Evolutionary conservation across 1,284 basidiomycete genomes (phyloP), one percentile per base, ranked within the genome.

Genomic region (Stereum hirsutum): DNA sequence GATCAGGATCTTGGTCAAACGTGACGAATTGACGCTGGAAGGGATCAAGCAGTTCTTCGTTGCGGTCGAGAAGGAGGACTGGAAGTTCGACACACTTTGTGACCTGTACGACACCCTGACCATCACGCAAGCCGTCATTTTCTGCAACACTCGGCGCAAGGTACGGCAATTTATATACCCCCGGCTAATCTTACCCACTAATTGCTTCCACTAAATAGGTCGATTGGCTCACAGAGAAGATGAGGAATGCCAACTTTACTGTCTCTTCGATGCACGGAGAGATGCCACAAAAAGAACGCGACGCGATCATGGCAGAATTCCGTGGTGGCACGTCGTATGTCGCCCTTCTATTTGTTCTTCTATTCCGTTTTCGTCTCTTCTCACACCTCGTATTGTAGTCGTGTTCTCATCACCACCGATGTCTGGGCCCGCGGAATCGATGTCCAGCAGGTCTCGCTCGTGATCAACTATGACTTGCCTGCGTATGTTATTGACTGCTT

Each of bases 41-140:
- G 95, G 96, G 20, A 99, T 99, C 74, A 99, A 98, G 64, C 96
- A 99, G 62, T 99, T 99, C 75, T 99, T 97, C 66, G 93, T 99
- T 35, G 95, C 95, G 23, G 95, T 99, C 45, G 96, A 99, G 68
- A 98, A 98, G 72, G 96, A 99, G 65, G 96, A 99, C 58, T 99
- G 95, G 95, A 99, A 99, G 63, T 95, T 98, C 57, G 96, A 99
- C 67, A 99, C 95, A 0, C 74, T 99, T 17, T 98, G 93, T 64
- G 96, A 99, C 66, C 66, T 95, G 42, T 99, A 99, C 68, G 96
- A 99, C 64, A 98, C 95, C 15, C 78, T 99, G 41, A 98, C 96
- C 24, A 99, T 99, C 64, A 99, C 96, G 1, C 96, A 99, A 73
- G 95, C 96, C 23, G 95, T 99, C 62, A 98, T 99, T 59, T 99